Conservation (phyloP, 768 basidiomycete genomes). For the Lyophyllum semitale region DNA sequence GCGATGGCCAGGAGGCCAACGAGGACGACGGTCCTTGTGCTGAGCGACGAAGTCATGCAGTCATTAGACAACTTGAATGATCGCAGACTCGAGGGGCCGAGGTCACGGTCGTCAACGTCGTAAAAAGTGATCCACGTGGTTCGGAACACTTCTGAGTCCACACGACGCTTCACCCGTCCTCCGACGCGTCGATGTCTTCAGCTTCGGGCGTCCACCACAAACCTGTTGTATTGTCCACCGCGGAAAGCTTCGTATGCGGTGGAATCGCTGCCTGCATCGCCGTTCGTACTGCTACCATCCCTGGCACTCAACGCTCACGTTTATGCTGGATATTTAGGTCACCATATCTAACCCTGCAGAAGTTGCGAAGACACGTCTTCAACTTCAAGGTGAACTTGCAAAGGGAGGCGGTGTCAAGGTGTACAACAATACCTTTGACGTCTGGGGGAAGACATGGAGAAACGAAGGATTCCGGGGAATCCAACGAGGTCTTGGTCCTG, state of each 20-base stretch:
- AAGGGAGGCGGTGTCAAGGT: constrained; percentile 72
- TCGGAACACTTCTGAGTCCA: no score
- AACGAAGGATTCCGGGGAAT: constrained; percentile 91
- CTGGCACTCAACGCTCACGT: neutral
- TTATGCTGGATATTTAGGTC: constrained; percentile 47
- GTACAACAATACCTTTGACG: constrained; percentile 88
- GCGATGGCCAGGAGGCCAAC: constrained; percentile 60
- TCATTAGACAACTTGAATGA: constrained; percentile 3
- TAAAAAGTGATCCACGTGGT: no score
- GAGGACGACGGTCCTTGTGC: constrained; percentile 52
- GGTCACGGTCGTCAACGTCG: no score
- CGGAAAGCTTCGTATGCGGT: constrained; percentile 86
- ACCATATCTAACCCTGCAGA: constrained; percentile 80
- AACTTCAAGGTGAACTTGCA: constrained; percentile 93
- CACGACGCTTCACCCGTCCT: neutral
- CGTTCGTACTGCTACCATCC: constrained; percentile 43
- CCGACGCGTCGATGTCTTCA: constrained; percentile 15
- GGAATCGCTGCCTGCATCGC: constrained; percentile 91
- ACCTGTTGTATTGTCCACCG: constrained; percentile 52
- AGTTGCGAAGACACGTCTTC: constrained; percentile 93
- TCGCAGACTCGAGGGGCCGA: neutral
- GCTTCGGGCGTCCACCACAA: constrained; percentile 9
- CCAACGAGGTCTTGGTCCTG: constrained; percentile 89
- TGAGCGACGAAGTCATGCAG: constrained; percentile 41
- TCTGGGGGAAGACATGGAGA: constrained; percentile 81